phyloP scores from a whole-genome alignment of 441 rosid species.

The Populus tomentosa region DNA sequence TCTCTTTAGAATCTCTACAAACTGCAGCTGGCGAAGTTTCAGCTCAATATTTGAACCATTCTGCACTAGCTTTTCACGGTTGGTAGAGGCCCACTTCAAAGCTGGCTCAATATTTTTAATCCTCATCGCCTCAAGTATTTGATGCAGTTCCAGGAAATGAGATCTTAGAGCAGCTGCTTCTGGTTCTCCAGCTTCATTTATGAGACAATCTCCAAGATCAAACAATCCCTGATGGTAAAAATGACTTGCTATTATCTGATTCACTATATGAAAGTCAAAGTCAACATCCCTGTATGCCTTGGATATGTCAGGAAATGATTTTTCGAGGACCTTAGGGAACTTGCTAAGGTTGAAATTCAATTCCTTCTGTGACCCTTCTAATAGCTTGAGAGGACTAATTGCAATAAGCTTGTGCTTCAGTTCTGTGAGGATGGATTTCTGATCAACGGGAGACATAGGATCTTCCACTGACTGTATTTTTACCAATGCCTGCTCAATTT shows the following conservation, averaged over 20 bases:
- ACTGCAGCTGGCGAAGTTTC: constrained; percentile 44
- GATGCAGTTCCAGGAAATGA: constrained; percentile 47
- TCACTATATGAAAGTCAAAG: constrained; percentile 43
- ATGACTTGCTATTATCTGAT: constrained; percentile 55
- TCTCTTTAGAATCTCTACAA: constrained; percentile 47
- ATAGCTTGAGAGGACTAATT: constrained; percentile 33
- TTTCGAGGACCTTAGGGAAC: constrained; percentile 51
- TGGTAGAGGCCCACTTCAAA: constrained; percentile 49
- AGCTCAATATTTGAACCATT: constrained; percentile 47
- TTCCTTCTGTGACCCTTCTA: constrained; percentile 57
- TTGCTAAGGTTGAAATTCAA: constrained; percentile 32
- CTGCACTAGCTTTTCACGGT: constrained; percentile 36
- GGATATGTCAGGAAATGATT: constrained; percentile 48
- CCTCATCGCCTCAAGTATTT: constrained; percentile 44
- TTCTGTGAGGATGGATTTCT: constrained; percentile 33
- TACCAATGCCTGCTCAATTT: constrained; percentile 39
- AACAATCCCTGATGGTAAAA: constrained; percentile 65
- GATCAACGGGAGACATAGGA: constrained; percentile 22
- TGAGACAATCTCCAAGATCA: constrained; percentile 61
- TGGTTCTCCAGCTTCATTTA: constrained; percentile 50
- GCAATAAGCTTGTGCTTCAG: constrained; percentile 42
- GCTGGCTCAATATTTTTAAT: constrained; percentile 48
- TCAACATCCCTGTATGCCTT: constrained; percentile 52
- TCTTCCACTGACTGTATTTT: constrained; percentile 29
- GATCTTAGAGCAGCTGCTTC: constrained; percentile 33